Conservation (phyloP, 257 asterid genomes). For the Nicotiana attenuata region DNA sequence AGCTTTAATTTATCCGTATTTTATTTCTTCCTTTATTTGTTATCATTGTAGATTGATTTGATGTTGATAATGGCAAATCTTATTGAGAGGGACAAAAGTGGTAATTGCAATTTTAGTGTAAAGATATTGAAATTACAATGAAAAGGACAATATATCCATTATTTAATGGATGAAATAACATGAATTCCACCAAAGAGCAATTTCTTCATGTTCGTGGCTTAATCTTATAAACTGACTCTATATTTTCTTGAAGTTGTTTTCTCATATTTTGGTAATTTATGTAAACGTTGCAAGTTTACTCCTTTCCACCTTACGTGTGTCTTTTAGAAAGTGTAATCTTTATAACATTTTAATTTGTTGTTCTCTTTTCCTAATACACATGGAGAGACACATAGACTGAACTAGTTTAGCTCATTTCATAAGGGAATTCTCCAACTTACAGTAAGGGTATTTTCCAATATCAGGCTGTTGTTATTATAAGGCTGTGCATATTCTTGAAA, state of each 20-base stretch:
- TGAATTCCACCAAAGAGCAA: not conserved
- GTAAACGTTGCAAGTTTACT: not conserved
- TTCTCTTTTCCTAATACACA: no score
- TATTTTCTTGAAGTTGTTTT: not conserved
- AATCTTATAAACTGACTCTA: not conserved
- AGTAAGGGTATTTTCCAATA: slow-evolving; percentile 15
- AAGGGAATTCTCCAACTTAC: slow-evolving; percentile 24
- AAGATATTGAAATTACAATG: not conserved
- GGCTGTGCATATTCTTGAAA: slow-evolving; percentile 24
- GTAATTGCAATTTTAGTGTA: not conserved
- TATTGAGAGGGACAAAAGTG: not conserved
- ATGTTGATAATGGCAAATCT: not conserved
- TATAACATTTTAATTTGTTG: no score
- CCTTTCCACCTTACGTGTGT: not conserved
- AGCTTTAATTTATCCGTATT: not conserved
- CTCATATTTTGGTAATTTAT: not conserved
- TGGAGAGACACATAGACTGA: no score
- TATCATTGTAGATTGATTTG: not conserved
- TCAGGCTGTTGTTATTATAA: slow-evolving; percentile 21
- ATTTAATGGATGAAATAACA: not conserved
- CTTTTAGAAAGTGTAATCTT: not conserved
- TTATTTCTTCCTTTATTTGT: not conserved
- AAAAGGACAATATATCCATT: not conserved
- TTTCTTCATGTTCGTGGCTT: not conserved
- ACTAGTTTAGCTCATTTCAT: no score